Base-by-base conservation (phyloP, 345 rosid genomes). In the Gossypium longicalyx region DNA sequence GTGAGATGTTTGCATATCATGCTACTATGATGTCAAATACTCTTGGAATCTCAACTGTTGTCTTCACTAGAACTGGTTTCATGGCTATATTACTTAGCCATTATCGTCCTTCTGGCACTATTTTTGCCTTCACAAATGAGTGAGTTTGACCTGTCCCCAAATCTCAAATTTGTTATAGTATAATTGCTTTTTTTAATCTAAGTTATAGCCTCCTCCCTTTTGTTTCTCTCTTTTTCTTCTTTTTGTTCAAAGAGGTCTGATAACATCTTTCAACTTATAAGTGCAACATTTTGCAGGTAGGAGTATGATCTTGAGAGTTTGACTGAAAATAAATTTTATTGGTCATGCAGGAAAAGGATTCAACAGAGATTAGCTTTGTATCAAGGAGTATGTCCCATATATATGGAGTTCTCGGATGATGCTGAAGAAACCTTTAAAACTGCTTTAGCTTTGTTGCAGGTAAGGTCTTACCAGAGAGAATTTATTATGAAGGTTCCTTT, bases 11-110 rank as follows among this genome's bases (percentile, higher is more conserved):
- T 89, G 99, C 98, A 52, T 93, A 93, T 84, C 99, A 95, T 78
- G 99, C 99, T 65, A 93, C 99, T 75, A 93, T 93, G 94, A 95
- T 93, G 98, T 93, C 99, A 43, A 95, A 95, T 88, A 95, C 97
- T 3, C 99, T 95, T 71, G 98, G 91, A 79, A 60, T 58, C 63
- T 97, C 98, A 49, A 82, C 95, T 3, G 98, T 88, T 79, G 93
- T 91, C 75, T 90, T 58, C 63, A 58, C 63, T 89, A 58, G 90
- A 85, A 89, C 94, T 58, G 99, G 99, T 74, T 95, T 90, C 84
- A 95, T 93, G 99, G 91, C 97, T 75, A 87, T 91, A 60, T 77
- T 95, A 59, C 82, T 95, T 75, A 93, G 99, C 86, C 99, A 93
- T 82, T 95, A 89, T 85, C 96, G 99, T 71, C 98, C 98, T 66